Evolutionary conservation across 192 early-diverging fungal species (phyloP), one percentile per base, ranked within the genome.

Genomic region (Umbelopsis vinacea): DNA sequence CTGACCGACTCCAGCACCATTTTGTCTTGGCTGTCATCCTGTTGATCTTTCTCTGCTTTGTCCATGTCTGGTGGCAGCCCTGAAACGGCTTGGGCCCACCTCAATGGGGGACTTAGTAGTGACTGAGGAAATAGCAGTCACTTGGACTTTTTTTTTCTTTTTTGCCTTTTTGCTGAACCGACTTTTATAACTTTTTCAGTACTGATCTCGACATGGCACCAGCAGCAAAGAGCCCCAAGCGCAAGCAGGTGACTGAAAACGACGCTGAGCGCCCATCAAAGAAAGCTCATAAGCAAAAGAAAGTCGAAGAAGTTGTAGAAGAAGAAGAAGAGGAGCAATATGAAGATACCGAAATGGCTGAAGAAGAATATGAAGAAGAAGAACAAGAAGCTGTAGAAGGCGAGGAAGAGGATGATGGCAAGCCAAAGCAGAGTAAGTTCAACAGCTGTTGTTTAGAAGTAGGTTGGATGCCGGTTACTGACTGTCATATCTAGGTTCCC

Each of bases 231-330:
- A 63, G 57, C 55, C 24, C 70, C 40, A 81, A 81, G 70, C 72
- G 79, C 46, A 81, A 81, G 52, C 74, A 74, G 40, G 67, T 52
- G 68, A 74, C 72, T 55, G 67, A 71, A 45, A 71, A 72, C 17
- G 15, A 17, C 22, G 68, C 67, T 35, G 79, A 81, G 70, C 67
- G 71, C n/a, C 75, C 75, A 26, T 37, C 69, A 35, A 81, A 77
- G 68, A 81, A 77, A 55, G 75, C 69, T 60, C 76, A 81, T 75
- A 46, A 63, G 72, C 76, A 81, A 73, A 46, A 63, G 72, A 73
- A 68, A 33, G 23, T 45, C 43, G 73, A 78, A 66, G 55, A 81
- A 52, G 70, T 69, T 46, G 12, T 81, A 14, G 73, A 80, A n/a
- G 70, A 69, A 14, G 66, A 60, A 35, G 29, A 63, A 63, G 57